phyloP scores from a whole-genome alignment of 768 basidiomycete genomes.

The Collybiopsis confluens region DNA sequence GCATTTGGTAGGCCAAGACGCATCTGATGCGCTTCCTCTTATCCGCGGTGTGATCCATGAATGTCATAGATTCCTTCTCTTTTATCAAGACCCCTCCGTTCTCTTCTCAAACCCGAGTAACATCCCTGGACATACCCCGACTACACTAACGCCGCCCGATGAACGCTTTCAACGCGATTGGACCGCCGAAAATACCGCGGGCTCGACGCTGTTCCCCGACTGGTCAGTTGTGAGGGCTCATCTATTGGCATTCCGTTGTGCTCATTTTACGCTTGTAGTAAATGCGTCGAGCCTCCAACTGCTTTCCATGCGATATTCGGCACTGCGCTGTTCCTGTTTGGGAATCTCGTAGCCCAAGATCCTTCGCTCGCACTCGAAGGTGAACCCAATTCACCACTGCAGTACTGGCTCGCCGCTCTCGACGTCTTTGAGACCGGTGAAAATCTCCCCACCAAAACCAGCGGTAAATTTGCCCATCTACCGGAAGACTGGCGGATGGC shows the following conservation, averaged over 20 bases:
- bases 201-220: slow-evolving; percentile 12
- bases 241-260: not conserved
- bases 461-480: slow-evolving; percentile 22
- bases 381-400: slow-evolving; percentile 46
- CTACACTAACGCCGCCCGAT: slow-evolving; percentile 13
- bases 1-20: slow-evolving; percentile 35
- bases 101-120: slow-evolving; percentile 32
- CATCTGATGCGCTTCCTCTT: slow-evolving; percentile 46
- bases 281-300: slow-evolving; percentile 49
- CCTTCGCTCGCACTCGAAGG: slow-evolving; percentile 45
- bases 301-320: slow-evolving; percentile 67
- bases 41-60: slow-evolving; percentile 64
- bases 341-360: slow-evolving; percentile 53
- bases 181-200: slow-evolving; percentile 11
- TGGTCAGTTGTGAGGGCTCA: slow-evolving; percentile 6
- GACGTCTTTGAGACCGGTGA: slow-evolving; percentile 71
- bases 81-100: slow-evolving; percentile 53
- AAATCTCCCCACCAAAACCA: slow-evolving; percentile 46
- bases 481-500: slow-evolving; percentile 69
- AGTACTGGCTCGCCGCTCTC: slow-evolving; percentile 66
- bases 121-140: slow-evolving; percentile 13
- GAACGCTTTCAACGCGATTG: slow-evolving; percentile 14
- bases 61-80: slow-evolving; percentile 57
- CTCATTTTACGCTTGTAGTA: slow-evolving; percentile 20
- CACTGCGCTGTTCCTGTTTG: slow-evolving; percentile 59